Conservation (phyloP, 345 rosid species). For the Balakata baccata region DNA sequence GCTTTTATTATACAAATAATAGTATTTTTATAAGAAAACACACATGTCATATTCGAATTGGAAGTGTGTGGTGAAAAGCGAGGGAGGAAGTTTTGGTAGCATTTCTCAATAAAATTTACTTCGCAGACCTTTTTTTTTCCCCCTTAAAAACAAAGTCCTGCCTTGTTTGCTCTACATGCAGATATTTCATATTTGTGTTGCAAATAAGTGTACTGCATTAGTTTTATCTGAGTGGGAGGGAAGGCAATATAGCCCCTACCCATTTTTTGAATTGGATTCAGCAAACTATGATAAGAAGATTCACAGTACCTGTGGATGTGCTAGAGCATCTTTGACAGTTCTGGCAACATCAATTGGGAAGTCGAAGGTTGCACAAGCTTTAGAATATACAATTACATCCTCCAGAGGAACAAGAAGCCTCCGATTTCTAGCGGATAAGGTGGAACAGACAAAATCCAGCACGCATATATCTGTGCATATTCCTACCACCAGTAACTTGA, state of each 20-base stretch:
- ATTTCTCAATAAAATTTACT: no score
- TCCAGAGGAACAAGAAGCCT: slow-evolving; percentile 55
- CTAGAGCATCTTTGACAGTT: slow-evolving; percentile 43
- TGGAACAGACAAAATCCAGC: slow-evolving; percentile 65
- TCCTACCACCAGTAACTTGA: slow-evolving; percentile 76
- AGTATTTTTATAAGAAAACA: no score
- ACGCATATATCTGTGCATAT: slow-evolving; percentile 88
- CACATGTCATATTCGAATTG: no score
- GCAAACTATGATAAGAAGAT: not conserved
- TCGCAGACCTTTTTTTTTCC: not conserved
- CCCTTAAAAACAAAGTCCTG: not conserved
- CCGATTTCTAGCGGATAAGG: slow-evolving; percentile 70
- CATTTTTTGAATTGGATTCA: not conserved
- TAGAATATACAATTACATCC: slow-evolving; percentile 67
- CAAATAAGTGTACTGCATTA: not conserved
- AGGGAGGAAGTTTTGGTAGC: no score
- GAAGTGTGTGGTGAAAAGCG: no score
- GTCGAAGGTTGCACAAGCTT: slow-evolving; percentile 79
- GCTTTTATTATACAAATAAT: no score
- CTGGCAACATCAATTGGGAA: slow-evolving; percentile 59
- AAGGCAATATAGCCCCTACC: no score
- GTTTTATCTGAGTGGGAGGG: not conserved
- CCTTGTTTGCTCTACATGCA: not conserved
- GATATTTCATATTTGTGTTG: not conserved
- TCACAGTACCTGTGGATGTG: slow-evolving; percentile 79